These are phyloP conservation scores for Toxoplasma gondii DNA, from an alignment of 169 alveolate species.

Conservation along the genomic window DNA sequence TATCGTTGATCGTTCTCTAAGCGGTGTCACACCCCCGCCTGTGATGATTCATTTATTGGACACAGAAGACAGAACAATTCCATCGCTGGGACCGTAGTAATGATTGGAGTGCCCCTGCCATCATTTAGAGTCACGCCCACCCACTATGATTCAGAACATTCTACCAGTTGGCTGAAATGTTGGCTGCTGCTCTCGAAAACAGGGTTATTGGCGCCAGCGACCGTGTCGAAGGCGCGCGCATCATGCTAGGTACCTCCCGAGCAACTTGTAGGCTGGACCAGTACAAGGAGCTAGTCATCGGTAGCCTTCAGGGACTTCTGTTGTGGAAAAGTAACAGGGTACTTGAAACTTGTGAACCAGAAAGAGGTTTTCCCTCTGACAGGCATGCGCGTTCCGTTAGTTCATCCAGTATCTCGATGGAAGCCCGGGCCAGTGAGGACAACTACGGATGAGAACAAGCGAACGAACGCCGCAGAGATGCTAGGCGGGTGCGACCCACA, in stretches of 20 bases:
- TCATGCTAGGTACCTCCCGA: conserved; percentile 26
- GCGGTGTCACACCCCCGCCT: no score
- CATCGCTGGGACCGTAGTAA: no score
- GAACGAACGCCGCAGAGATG: no score
- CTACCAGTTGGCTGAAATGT: not conserved
- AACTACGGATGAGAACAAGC: no score
- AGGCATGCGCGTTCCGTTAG: no score
- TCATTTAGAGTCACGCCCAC: not conserved
- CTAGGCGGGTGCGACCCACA: no score
- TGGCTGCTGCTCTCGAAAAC: not conserved
- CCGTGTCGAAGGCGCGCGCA: not conserved
- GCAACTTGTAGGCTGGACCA: conserved; percentile 7
- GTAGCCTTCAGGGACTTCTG: not conserved
- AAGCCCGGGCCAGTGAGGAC: no score
- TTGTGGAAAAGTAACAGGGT: conserved; percentile 4
- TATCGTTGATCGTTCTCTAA: no score
- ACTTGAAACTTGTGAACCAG: not conserved
- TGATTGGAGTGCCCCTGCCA: no score
- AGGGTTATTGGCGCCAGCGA: conserved; percentile 2
- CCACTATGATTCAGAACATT: not conserved
- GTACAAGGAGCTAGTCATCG: conserved; percentile 16
- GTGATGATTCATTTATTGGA: no score
- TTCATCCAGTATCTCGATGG: no score
- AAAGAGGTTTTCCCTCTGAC: not conserved
- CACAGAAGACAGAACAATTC: no score